Evolutionary conservation across 306 rosid species (phyloP).

Genomic region (Dalbergia oliveri): DNA sequence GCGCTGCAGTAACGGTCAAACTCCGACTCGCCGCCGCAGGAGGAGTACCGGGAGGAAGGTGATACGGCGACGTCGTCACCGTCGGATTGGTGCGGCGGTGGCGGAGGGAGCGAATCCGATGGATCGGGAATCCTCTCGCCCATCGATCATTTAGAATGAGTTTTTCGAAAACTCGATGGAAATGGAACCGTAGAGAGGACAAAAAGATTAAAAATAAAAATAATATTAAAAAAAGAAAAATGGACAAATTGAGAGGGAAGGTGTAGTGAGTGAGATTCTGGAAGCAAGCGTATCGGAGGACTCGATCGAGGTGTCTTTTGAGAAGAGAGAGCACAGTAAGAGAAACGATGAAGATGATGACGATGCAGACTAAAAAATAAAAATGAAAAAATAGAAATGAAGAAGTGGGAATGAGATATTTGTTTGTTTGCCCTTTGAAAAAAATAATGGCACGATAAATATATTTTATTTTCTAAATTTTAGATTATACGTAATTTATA

Average conservation of each 20-base stretch:
- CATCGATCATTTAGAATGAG: conserved; percentile 55
- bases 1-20: conserved; percentile 92
- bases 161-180: conserved; percentile 12
- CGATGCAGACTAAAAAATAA: not conserved
- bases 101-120: conserved; percentile 51
- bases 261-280: not conserved
- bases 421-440: not conserved
- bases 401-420: not conserved
- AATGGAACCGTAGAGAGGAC: conserved; percentile 4
- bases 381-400: not conserved
- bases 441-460: too few species aligned
- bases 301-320: not conserved
- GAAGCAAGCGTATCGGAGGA: not conserved
- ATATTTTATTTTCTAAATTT: too few species aligned
- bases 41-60: conserved; percentile 65
- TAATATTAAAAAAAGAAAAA: not conserved
- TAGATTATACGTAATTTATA: too few species aligned
- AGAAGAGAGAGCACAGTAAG: not conserved
- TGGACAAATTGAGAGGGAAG: not conserved
- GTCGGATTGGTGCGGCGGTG: conserved; percentile 50
- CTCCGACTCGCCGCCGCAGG: conserved; percentile 87
- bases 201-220: not conserved
- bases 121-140: conserved; percentile 59
- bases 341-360: not conserved
- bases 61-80: conserved; percentile 42